Conservation (phyloP, 2,329 filamentous ascomycete species). For the Cryphonectria carpinicola region DNA sequence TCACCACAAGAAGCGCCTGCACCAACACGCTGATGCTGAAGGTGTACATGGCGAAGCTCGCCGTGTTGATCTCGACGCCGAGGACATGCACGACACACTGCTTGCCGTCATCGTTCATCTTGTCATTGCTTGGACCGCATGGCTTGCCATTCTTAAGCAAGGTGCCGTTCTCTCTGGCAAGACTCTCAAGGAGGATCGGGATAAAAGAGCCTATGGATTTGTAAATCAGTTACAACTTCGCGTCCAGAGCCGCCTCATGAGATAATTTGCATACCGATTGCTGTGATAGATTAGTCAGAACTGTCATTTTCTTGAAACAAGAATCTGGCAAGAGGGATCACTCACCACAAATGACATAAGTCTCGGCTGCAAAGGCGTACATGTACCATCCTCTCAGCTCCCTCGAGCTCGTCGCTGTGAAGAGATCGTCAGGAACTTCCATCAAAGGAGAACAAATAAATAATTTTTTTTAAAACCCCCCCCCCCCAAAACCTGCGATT, state of each 20-base stretch:
- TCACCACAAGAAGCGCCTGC: conserved; percentile 89
- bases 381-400: conserved; percentile 95
- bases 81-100: conserved; percentile 85
- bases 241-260: not conserved
- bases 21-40: conserved; percentile 91
- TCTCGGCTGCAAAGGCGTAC: conserved; percentile 95
- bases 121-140: conserved; percentile 69
- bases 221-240: conserved; percentile 9
- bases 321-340: conserved; percentile 25
- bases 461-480: no score
- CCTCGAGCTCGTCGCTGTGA: conserved; percentile 71
- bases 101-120: conserved; percentile 47
- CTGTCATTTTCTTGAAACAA: not conserved
- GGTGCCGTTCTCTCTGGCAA: conserved; percentile 90
- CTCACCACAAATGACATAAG: conserved; percentile 92
- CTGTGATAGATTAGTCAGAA: conserved; percentile 28
- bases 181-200: conserved; percentile 90
- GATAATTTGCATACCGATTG: conserved; percentile 35
- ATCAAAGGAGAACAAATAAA: no score
- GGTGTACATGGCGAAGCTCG: conserved; percentile 96
- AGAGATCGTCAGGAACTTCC: no score
- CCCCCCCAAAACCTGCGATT: no score
- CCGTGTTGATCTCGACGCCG: conserved; percentile 88
- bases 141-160: conserved; percentile 77
- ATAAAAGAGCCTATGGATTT: conserved; percentile 77